phyloP scores from a whole-genome alignment of 2,329 filamentous ascomycete species.

The Aotearoamyces nothofagi region DNA sequence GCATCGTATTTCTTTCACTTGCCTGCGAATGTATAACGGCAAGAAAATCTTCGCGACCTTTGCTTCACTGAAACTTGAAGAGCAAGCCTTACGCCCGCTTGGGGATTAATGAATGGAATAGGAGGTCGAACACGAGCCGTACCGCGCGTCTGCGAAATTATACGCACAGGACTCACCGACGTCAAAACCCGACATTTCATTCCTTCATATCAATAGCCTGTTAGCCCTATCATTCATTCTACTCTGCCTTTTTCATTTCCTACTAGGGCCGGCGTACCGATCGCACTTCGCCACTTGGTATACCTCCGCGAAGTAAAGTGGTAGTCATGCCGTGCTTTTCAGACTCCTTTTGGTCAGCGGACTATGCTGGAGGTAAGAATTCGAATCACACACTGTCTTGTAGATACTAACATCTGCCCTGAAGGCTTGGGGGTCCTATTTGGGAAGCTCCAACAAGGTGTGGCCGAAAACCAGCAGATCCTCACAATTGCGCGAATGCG shows the following conservation, averaged over 20 bases:
- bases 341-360: slow-evolving; percentile 93
- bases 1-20: background rate
- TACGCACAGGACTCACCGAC: no score
- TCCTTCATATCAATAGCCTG: no score
- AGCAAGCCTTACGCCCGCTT: no score
- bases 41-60: background rate
- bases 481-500: slow-evolving; percentile 84
- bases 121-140: no score
- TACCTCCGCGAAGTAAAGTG: slow-evolving; percentile 1
- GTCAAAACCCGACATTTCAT: no score
- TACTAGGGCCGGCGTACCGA: no score
- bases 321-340: slow-evolving; percentile 71
- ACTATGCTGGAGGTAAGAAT: slow-evolving; percentile 78
- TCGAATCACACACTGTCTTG: background rate
- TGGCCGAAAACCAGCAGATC: slow-evolving; percentile 88
- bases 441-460: slow-evolving; percentile 89
- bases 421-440: slow-evolving; percentile 82
- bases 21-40: background rate
- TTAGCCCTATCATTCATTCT: no score
- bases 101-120: no score
- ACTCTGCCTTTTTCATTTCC: no score
- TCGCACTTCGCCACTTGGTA: no score
- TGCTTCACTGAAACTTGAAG: slow-evolving; percentile 3
- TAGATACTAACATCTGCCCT: background rate
- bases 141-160: no score